phyloP scores from a whole-genome alignment of 768 basidiomycete genomes.

The Lanmaoa pseudosensibilis region DNA sequence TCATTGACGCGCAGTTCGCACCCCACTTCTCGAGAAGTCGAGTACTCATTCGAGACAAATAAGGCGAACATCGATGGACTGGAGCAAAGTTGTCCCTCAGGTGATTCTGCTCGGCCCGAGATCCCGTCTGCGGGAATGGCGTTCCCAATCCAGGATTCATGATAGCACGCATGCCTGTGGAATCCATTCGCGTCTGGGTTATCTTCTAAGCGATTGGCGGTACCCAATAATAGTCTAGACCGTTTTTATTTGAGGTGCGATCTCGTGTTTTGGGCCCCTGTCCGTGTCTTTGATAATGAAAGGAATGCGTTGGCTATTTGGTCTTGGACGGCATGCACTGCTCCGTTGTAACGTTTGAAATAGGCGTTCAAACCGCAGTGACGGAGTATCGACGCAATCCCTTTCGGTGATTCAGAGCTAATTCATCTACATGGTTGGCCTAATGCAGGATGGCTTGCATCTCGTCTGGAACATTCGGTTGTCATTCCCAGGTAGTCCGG shows the following conservation, averaged over 20 bases:
- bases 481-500: conserved; percentile 1
- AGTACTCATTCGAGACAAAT: no score
- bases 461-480: not conserved
- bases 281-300: not conserved
- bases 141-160: not conserved
- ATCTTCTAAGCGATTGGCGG: not conserved
- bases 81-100: not conserved
- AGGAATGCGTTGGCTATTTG: no score
- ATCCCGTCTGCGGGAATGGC: not conserved
- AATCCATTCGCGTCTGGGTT: not conserved
- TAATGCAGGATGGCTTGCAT: not conserved
- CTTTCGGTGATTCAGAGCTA: not conserved
- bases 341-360: not conserved
- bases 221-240: no score
- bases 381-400: not conserved
- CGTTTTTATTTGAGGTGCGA: not conserved
- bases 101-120: not conserved
- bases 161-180: not conserved
- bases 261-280: not conserved
- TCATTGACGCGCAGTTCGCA: not conserved
- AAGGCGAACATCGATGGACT: not conserved
- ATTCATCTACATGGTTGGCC: no score
- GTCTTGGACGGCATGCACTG: no score
- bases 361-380: no score
- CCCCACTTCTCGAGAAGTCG: not conserved